Percentiles rank a stretch among this genome's conserved stretches.
Evolutionary conservation across 345 rosid genomes (phyloP).

Genomic region (Lumnitzera racemosa): DNA sequence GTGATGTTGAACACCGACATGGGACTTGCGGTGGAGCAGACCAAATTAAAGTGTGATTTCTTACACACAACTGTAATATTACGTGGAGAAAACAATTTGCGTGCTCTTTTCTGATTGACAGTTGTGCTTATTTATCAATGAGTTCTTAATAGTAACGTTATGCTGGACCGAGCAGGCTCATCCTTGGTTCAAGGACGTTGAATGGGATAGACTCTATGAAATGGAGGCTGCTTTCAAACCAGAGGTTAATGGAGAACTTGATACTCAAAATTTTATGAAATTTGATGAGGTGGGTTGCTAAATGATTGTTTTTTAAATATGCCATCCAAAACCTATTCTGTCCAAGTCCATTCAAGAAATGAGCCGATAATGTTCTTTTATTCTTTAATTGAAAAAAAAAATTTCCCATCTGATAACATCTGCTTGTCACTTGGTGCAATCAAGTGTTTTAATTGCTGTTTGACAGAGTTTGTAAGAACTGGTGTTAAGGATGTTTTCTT

Average conservation of each 20-base stretch:
- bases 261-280: constrained; percentile 86
- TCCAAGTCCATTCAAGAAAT: background rate
- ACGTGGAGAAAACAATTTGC: background rate
- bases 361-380: background rate
- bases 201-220: constrained; percentile 74
- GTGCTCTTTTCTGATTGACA: constrained; percentile 6
- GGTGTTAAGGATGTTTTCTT: too few species aligned
- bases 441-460: too few species aligned
- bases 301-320: background rate
- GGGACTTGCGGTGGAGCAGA: constrained; percentile 55
- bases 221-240: constrained; percentile 93
- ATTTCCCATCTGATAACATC: too few species aligned
- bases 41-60: constrained; percentile 55
- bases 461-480: too few species aligned
- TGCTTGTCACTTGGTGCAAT: too few species aligned
- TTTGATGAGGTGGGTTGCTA: constrained; percentile 67
- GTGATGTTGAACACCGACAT: constrained; percentile 80
- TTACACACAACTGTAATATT: background rate
- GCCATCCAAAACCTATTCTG: background rate
- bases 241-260: constrained; percentile 73
- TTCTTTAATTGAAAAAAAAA: too few species aligned
- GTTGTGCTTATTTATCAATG: background rate
- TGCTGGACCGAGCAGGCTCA: constrained; percentile 43
- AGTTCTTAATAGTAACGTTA: constrained; percentile 8
- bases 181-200: constrained; percentile 88